Evolutionary conservation across 2,329 filamentous ascomycete species (phyloP).

Genomic region (Diaporthe capsici): DNA sequence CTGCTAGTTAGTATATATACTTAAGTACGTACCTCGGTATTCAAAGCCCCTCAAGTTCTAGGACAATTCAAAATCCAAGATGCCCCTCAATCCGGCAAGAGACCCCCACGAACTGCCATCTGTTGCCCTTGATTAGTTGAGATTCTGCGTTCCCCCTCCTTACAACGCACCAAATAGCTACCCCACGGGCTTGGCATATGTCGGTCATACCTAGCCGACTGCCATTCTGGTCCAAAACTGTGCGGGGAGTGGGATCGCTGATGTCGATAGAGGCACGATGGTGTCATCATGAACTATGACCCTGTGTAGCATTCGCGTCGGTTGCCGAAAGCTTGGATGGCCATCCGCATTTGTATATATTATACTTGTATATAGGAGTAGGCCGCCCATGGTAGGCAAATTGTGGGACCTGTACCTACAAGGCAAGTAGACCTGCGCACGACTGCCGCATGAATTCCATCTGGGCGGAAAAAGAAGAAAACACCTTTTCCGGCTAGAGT

Average conservation of each 20-base stretch:
- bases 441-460: neutral
- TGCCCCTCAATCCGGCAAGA: neutral
- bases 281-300: neutral
- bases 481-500: no score
- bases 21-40: neutral
- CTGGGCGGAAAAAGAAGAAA: no score
- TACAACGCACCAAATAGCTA: neutral
- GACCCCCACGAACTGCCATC: neutral
- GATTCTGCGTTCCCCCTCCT: neutral
- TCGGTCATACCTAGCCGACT: constrained; percentile 1
- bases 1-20: neutral
- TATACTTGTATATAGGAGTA: neutral
- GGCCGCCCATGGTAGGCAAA: neutral
- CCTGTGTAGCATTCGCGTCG: neutral
- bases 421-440: neutral
- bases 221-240: neutral
- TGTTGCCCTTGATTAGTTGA: neutral
- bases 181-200: constrained; percentile 23
- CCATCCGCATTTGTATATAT: neutral
- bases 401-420: neutral
- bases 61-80: no score
- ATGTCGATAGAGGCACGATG: constrained; percentile 6
- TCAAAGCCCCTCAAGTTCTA: neutral
- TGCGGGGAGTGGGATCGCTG: constrained; percentile 28
- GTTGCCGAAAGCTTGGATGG: constrained; percentile 1